Base-by-base conservation (phyloP, 345 rosid genomes). In the Hibiscus syriacus region DNA sequence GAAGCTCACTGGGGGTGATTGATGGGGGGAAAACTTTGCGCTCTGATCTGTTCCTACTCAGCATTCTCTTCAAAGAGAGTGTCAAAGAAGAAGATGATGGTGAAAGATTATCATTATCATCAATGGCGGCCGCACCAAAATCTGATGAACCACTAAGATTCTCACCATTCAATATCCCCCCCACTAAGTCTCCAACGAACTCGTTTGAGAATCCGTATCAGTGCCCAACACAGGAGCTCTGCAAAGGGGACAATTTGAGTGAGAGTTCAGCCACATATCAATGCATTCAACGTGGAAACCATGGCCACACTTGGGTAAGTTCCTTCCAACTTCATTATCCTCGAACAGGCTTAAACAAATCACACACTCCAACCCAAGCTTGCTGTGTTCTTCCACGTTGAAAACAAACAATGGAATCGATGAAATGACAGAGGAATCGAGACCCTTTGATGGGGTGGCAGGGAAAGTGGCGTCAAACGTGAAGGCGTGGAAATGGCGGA, bases 201-300 rank as follows among this genome's bases (percentile, higher is more conserved):
- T 36, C 39, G 22, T 75, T 22, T 76, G 72, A 16, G 36, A 26
- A n/a, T 69, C 77, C 36, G 56, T 66, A 34, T 55, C 71, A 6
- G 58, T 80, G 36, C 26, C 71, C 4, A 70, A 66, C 9, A 78
- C 76, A 55, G 80, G 75, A 68, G 81, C 80, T 68, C 97, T 74
- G 72, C 98, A 92, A 30, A 82, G 75, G 55, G 98, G 98, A 56
- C 98, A 92, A 45, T 74, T 87, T 0, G 84, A 66, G 66, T 88
- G 90, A 66, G 90, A 87, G 22, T 76, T 73, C 64, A 92, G 66
- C 98, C 98, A 92, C 86, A 79, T 90, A 27, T 90, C 96, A 43
- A 92, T 84, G 62, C 97, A 92, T 66, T 86, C 90, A 20, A 86
- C 82, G 41, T 90, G 98, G 68, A 92, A 92, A 34, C 73, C 73